Percentiles rank a stretch among this genome's conserved stretches.
These are phyloP conservation scores for Myrica gale DNA, from an alignment of 306 rosid genomes.

Conservation along the genomic window DNA sequence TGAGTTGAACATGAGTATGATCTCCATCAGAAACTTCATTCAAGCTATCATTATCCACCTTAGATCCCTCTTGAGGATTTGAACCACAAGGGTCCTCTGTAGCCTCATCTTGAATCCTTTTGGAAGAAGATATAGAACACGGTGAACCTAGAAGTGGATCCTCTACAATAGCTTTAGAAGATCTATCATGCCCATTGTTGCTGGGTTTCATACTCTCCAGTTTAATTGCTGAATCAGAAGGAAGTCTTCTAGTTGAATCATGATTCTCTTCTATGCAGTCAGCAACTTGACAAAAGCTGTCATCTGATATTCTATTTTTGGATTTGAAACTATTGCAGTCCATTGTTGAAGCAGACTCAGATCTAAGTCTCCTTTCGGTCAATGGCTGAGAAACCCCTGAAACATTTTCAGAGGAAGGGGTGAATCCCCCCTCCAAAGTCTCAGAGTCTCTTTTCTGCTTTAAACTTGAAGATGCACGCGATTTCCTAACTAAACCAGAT, in stretches of 20 bases:
- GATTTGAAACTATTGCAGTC: slow-evolving; percentile 15
- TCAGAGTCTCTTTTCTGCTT: slow-evolving; percentile 40
- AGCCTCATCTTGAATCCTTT: slow-evolving; percentile 33
- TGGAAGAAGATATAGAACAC: slow-evolving; percentile 14
- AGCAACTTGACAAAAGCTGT: slow-evolving; percentile 19
- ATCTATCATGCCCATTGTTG: slow-evolving; percentile 9
- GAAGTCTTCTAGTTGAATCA: slow-evolving; percentile 22
- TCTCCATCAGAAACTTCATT: slow-evolving; percentile 39
- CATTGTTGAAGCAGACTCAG: slow-evolving; percentile 31
- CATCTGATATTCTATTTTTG: slow-evolving; percentile 7
- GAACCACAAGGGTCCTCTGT: slow-evolving; percentile 30
- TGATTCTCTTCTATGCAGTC: slow-evolving; percentile 18
- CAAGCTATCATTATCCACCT: slow-evolving; percentile 27
- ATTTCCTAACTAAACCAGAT: slow-evolving; percentile 48
- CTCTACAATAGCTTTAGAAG: slow-evolving; percentile 10
- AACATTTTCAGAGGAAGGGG: slow-evolving; percentile 24
- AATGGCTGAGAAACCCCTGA: slow-evolving; percentile 27
- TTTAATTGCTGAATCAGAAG: slow-evolving; percentile 2
- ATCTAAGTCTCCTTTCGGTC: slow-evolving; percentile 32
- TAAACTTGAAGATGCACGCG: slow-evolving; percentile 29
- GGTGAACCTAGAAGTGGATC: slow-evolving; percentile 13
- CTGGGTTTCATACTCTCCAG: slow-evolving; percentile 16
- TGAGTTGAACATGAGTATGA: slow-evolving; percentile 26
- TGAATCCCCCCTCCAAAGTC: slow-evolving; percentile 42
- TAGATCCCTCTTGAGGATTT: slow-evolving; percentile 33